Conservation (phyloP, 371 early-diverging fungal species). For the Mucor velutinosus region DNA sequence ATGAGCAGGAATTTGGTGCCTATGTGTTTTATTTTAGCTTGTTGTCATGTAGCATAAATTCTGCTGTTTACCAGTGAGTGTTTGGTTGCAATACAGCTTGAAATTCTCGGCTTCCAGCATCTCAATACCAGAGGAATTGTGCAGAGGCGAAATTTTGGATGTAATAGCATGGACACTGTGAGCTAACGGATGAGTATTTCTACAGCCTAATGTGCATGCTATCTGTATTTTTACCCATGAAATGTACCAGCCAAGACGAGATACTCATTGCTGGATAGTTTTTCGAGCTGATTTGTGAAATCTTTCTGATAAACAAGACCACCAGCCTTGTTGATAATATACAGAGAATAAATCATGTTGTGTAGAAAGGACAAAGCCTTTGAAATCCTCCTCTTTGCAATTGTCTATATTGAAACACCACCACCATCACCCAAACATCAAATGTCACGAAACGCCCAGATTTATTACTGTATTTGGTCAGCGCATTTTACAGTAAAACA, state of each 20-base stretch:
- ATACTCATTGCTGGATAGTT: constrained; percentile 92
- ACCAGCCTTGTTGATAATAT: constrained; percentile 97
- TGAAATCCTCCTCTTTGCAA: neutral
- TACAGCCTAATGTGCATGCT: neutral
- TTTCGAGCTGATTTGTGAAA: constrained; percentile 79
- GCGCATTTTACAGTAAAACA: neutral
- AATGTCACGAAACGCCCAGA: neutral
- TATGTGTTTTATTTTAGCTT: constrained; percentile 21
- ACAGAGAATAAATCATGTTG: constrained; percentile 86
- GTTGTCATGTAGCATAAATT: neutral
- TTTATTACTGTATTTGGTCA: neutral
- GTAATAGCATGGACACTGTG: constrained; percentile 95
- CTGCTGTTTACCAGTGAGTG: constrained; percentile 76
- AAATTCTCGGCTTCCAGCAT: constrained; percentile 90
- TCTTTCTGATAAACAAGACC: constrained; percentile 94
- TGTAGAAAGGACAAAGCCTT: neutral
- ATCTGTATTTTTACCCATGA: constrained; percentile 72
- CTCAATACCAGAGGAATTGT: constrained; percentile 84
- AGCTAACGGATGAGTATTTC: neutral
- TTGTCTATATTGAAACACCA: neutral
- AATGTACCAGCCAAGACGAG: constrained; percentile 96
- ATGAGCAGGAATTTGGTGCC: constrained; percentile 94
- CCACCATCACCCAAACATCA: neutral
- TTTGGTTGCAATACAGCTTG: constrained; percentile 90
- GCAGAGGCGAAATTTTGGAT: constrained; percentile 88